Conservation (phyloP, 345 rosid genomes). For the Aurinia saxatilis region DNA sequence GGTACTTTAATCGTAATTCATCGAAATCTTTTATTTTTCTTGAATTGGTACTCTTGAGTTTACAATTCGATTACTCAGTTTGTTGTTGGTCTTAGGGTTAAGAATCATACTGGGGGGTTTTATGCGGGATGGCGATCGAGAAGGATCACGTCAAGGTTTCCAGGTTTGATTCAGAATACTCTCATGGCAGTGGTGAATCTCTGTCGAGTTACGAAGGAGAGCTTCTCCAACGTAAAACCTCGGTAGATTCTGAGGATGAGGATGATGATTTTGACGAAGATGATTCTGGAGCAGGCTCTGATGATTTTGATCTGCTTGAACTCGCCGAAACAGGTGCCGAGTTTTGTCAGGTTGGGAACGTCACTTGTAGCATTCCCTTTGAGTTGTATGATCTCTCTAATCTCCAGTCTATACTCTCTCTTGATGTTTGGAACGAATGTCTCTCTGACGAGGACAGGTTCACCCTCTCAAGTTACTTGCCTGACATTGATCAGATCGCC, state of each 20-base stretch:
- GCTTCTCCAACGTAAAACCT: constrained; percentile 41
- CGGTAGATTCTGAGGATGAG: constrained; percentile 49
- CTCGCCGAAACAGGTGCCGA: constrained; percentile 85
- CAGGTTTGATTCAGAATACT: constrained; percentile 75
- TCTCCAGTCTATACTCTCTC: constrained; percentile 70
- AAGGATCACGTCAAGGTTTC: constrained; percentile 76
- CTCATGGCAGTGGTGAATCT: constrained; percentile 66
- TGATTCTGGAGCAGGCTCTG: constrained; percentile 97
- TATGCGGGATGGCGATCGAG: constrained; percentile 80
- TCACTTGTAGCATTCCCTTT: constrained; percentile 78
- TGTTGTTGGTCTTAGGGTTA: constrained; percentile 30
- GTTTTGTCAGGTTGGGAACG: constrained; percentile 77
- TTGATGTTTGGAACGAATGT: constrained; percentile 91
- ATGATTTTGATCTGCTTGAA: constrained; percentile 91
- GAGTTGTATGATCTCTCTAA: constrained; percentile 80
- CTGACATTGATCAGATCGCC: constrained; percentile 74
- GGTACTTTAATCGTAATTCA: constrained; percentile 28
- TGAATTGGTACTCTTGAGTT: constrained; percentile 3
- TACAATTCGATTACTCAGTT: background rate
- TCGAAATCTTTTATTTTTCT: background rate
- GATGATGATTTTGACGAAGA: constrained; percentile 78
- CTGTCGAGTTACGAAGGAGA: constrained; percentile 75
- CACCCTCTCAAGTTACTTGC: constrained; percentile 60
- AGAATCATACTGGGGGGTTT: constrained; percentile 1
- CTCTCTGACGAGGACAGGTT: constrained; percentile 78